A percentile compares a stretch with the other conserved stretches of the same genome.
These are phyloP conservation scores for Hymenoscyphus scutula DNA, from an alignment of 2,329 filamentous ascomycete genomes.

Conservation along the genomic window DNA sequence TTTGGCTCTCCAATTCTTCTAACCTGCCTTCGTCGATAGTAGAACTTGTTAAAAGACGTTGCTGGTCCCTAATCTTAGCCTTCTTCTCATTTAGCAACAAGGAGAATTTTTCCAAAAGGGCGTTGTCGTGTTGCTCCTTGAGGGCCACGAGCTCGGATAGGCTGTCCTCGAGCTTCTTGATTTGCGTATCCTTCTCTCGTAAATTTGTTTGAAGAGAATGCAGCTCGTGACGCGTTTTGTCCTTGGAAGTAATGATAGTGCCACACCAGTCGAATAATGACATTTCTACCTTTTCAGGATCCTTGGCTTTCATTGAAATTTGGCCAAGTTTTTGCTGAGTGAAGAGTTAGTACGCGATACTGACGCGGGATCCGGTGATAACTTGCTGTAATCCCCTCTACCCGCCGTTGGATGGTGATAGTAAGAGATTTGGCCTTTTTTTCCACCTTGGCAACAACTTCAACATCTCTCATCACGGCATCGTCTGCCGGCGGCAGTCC, in stretches of 20 bases:
- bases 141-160: conserved; percentile 63
- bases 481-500: conserved; percentile 41
- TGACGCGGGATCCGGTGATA: not conserved
- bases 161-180: conserved; percentile 59
- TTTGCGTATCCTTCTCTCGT: conserved; percentile 51
- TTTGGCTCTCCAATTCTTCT: conserved; percentile 16
- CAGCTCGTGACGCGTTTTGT: conserved; percentile 19
- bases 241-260: conserved; percentile 46
- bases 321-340: conserved; percentile 66
- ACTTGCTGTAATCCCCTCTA: conserved; percentile 66
- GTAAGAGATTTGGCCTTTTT: conserved; percentile 48
- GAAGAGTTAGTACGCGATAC: conserved; percentile 16
- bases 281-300: conserved; percentile 50
- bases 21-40: conserved; percentile 30
- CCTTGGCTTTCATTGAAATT: conserved; percentile 51
- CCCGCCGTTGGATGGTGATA: conserved; percentile 63
- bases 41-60: conserved; percentile 50
- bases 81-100: conserved; percentile 77
- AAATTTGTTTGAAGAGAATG: conserved; percentile 40
- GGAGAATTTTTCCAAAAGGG: conserved; percentile 67
- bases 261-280: conserved; percentile 70
- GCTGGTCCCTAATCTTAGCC: conserved; percentile 72
- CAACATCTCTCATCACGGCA: conserved; percentile 58
- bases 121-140: conserved; percentile 65
- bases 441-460: conserved; percentile 58